Evolutionary conservation across 83 land plant species (phyloP), one percentile per base, ranked within the genome.

Genomic region (Thuja plicata): DNA sequence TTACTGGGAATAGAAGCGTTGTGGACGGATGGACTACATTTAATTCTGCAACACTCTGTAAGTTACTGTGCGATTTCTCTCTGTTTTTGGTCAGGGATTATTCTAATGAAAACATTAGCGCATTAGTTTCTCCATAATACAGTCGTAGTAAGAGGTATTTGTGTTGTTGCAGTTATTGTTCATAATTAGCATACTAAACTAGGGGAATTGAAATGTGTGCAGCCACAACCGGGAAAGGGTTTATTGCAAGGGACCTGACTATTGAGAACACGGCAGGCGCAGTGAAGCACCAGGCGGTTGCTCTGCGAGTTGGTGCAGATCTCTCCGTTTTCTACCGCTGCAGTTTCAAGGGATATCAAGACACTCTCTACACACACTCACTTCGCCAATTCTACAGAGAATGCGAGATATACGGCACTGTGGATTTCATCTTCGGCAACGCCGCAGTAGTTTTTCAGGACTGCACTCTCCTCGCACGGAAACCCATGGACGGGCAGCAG

Each of bases 1-100:
- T 95, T 71, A 92, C 95, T n/a, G 95, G 96, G 0, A 90, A 91
- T 78, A 62, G 86, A 3, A 95, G 91, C 74, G 93, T 92, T 55
- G 90, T 86, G 9, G 95, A 94, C 84, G 94, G 94, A 5, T 73
- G 88, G 87, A 94, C 96, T 40, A 95, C 96, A 38, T 95, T 94
- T 89, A 90, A 90, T 2, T 91, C 95, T 8, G 95, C 95, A 24
- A 95, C 96, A 2, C 30, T 95, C 0, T 91, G 96, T 95, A 89
- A 86, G 88, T 38, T 87, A 0, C 52, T 50, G 12, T 0, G 54
- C 54, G 54, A 50, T 12, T 50, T 11, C 15, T 12, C 10, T 8
- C 0, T 48, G 11, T 48, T 46, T 46, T 46, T 46, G 8, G 15
- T 50, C 54, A 50, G 54, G 1, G 54, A 50, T 50, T 12, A 50